A percentile compares a stretch with the other conserved stretches of the same genome.
phyloP scores from a whole-genome alignment of 2,329 filamentous ascomycete species.

The Trichoderma sp. region DNA sequence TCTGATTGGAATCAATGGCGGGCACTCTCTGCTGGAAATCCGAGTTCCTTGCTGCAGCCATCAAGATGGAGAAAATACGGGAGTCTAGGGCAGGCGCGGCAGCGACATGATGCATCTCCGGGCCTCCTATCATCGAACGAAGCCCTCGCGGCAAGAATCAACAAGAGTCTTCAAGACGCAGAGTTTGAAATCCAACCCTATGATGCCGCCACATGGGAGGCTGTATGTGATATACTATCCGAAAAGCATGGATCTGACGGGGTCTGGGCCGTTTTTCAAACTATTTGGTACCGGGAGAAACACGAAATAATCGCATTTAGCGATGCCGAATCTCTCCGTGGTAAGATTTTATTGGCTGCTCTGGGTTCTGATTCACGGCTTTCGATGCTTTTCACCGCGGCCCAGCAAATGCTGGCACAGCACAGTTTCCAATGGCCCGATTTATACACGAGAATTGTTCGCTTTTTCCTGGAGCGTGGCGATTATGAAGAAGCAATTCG shows the following conservation, averaged over 20 bases:
- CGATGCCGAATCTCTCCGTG: constrained; percentile 29
- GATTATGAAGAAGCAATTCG: constrained; percentile 39
- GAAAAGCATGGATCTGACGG: constrained; percentile 26
- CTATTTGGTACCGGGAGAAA: constrained; percentile 23
- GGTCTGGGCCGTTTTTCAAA: constrained; percentile 30
- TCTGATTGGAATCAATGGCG: constrained; percentile 17
- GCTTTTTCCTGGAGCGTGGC: constrained; percentile 40
- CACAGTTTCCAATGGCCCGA: constrained; percentile 46
- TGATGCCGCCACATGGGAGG: constrained; percentile 24
- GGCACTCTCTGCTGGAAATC: not conserved
- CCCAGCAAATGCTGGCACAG: constrained; percentile 35
- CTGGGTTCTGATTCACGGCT: constrained; percentile 28
- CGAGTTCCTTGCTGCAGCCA: constrained; percentile 8
- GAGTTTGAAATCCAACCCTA: constrained; percentile 16
- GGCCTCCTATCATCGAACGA: not conserved
- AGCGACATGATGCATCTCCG: constrained; percentile 13
- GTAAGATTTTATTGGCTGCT: constrained; percentile 32
- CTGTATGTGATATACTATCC: constrained; percentile 22
- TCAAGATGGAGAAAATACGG: constrained; percentile 24
- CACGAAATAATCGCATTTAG: constrained; percentile 24
- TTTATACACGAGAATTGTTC: constrained; percentile 47
- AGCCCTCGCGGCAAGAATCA: not conserved
- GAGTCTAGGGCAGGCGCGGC: constrained; percentile 22
- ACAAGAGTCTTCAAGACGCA: not conserved
- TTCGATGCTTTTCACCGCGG: constrained; percentile 27